Conservation (phyloP, 768 basidiomycete species). For the Phaffia tasmanica region DNA sequence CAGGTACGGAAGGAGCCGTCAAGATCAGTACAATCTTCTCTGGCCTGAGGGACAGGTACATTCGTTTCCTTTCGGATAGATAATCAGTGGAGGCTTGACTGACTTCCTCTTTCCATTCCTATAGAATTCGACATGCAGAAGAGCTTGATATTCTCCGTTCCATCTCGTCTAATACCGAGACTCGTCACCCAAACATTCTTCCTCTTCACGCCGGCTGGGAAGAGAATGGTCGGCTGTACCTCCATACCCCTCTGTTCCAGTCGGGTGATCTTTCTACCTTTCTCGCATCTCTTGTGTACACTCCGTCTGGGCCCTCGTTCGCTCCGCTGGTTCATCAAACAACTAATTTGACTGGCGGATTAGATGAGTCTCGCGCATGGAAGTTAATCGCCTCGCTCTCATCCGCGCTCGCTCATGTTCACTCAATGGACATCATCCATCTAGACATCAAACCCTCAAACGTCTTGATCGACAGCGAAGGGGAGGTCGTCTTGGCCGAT, state of each 20-base stretch:
- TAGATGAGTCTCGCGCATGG: conserved; percentile 91
- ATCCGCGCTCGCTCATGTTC: conserved; percentile 70
- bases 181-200: conserved; percentile 55
- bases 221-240: conserved; percentile 51
- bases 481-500: conserved; percentile 89
- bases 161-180: conserved; percentile 40
- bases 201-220: conserved; percentile 93
- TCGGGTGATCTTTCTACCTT: conserved; percentile 82
- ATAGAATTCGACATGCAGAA: conserved; percentile 60
- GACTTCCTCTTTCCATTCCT: not conserved
- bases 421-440: conserved; percentile 77
- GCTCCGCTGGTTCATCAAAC: not conserved
- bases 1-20: conserved; percentile 6
- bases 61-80: not conserved
- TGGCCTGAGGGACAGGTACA: conserved; percentile 11
- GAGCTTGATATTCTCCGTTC: conserved; percentile 85
- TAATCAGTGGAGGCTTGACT: not conserved
- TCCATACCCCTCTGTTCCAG: conserved; percentile 87
- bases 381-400: conserved; percentile 84
- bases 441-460: conserved; percentile 96
- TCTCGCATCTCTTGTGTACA: conserved; percentile 45
- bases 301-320: not conserved
- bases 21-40: conserved; percentile 11
- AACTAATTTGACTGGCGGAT: conserved; percentile 31
- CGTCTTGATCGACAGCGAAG: conserved; percentile 74